Conservation (phyloP, 352 stramenopile genomes). For the Phytophthora megakarya region DNA sequence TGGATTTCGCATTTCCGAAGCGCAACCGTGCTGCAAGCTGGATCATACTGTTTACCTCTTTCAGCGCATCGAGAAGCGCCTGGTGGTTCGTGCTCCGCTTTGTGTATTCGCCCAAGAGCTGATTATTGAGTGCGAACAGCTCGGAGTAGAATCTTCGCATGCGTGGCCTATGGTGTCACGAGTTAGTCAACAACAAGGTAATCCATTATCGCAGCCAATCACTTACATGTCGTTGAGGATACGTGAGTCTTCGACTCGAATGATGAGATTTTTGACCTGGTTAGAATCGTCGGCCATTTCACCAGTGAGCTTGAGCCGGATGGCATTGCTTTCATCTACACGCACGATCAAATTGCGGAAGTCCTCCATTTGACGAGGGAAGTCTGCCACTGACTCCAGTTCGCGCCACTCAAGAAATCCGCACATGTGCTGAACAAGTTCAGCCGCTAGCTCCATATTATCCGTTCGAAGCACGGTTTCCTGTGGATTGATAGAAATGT, state of each 20-base stretch:
- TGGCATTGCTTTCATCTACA: conserved; percentile 88
- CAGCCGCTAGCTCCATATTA: conserved; percentile 85
- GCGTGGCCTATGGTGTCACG: conserved; percentile 39
- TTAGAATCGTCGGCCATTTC: conserved; percentile 94
- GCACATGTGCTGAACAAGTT: conserved; percentile 91
- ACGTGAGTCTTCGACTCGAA: conserved; percentile 91
- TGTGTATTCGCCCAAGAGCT: conserved; percentile 91
- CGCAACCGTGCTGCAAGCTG: conserved; percentile 88
- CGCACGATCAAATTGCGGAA: conserved; percentile 76
- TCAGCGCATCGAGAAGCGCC: conserved; percentile 88
- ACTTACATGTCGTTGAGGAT: conserved; percentile 92
- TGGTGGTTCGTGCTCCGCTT: conserved; percentile 93
- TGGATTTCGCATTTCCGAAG: conserved; percentile 85
- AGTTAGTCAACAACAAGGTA: not conserved
- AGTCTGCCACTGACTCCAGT: conserved; percentile 85
- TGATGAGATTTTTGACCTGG: conserved; percentile 91
- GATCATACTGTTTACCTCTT: conserved; percentile 93
- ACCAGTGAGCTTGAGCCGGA: conserved; percentile 89
- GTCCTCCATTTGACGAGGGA: conserved; percentile 87
- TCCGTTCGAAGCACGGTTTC: conserved; percentile 79
- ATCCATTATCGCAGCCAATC: not conserved
- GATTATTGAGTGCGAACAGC: conserved; percentile 91
- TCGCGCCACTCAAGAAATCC: conserved; percentile 83
- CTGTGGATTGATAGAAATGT: conserved; percentile 50
- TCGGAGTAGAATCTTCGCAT: conserved; percentile 92